Evolutionary conservation across 495 filamentous ascomycete genomes (phyloP), one percentile per base, ranked within the genome.

Genomic region (Talaromyces borbonicus): DNA sequence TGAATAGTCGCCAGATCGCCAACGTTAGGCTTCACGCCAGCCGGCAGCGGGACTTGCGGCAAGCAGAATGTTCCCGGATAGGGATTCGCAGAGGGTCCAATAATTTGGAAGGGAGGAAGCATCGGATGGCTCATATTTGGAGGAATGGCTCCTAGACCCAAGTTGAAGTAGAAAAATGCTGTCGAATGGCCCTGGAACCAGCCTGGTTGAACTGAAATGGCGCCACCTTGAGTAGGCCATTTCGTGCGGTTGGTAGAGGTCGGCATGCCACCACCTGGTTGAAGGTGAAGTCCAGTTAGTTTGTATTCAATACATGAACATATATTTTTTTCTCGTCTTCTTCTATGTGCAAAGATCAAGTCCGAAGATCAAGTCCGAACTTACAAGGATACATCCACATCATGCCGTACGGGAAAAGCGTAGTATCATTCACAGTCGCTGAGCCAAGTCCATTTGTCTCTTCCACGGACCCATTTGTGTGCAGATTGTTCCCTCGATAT

Each of bases 321-420:
- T n/a, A n/a, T n/a, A n/a, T n/a, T n/a, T n/a, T n/a, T n/a, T n/a
- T n/a, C n/a, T n/a, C n/a, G n/a, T n/a, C n/a, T n/a, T n/a, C n/a
- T n/a, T n/a, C n/a, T n/a, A n/a, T n/a, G n/a, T n/a, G n/a, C n/a
- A n/a, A n/a, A n/a, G n/a, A n/a, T n/a, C n/a, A n/a, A n/a, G n/a
- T n/a, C n/a, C n/a, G n/a, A n/a, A n/a, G n/a, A n/a, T n/a, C n/a
- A n/a, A n/a, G n/a, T n/a, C n/a, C n/a, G n/a, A n/a, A 25, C 35
- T 27, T 69, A 98, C 92, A 99, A 65, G 93, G 92, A 73, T 96
- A 99, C 62, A 83, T 81, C 90, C 92, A 97, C 68, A 95, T 85
- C 87, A 95, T 90, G 66, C 93, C 92, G 55, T 86, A 95, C 3
- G 89, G 90, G 57, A 77, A 93, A 5, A 65, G 57, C 33, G 54